Conservation (phyloP, 495 filamentous ascomycete genomes). For the Neurospora cerealis region DNA sequence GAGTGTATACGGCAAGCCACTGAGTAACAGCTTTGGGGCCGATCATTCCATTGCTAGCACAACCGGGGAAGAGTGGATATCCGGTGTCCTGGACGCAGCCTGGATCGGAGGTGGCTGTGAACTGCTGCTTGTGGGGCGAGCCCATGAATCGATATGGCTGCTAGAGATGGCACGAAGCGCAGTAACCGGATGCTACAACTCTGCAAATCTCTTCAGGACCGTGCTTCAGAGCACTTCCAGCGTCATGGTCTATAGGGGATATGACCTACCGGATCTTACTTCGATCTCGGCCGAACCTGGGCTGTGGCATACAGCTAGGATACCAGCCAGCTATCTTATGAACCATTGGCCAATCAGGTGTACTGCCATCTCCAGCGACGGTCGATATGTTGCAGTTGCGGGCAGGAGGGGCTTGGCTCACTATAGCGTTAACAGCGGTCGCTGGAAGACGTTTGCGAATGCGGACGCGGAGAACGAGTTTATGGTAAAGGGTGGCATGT, state of each 20-base stretch:
- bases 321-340: slow-evolving; percentile 73
- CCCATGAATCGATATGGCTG: slow-evolving; percentile 73
- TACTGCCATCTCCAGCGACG: slow-evolving; percentile 79
- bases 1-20: slow-evolving; percentile 92
- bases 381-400: slow-evolving; percentile 88
- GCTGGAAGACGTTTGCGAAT: slow-evolving; percentile 92
- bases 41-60: slow-evolving; percentile 51
- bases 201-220: slow-evolving; percentile 78
- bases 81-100: slow-evolving; percentile 58
- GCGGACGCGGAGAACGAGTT: slow-evolving; percentile 78
- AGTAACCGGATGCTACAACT: slow-evolving; percentile 78
- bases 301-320: slow-evolving; percentile 84
- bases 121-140: slow-evolving; percentile 57
- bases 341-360: slow-evolving; percentile 89
- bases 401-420: slow-evolving; percentile 88
- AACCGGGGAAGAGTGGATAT: slow-evolving; percentile 72
- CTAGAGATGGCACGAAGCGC: slow-evolving; percentile 89
- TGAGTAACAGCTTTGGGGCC: slow-evolving; percentile 67
- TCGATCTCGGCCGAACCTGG: slow-evolving; percentile 88
- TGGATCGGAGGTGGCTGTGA: slow-evolving; percentile 88
- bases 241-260: slow-evolving; percentile 84
- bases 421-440: slow-evolving; percentile 86
- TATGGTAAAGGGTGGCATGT: slow-evolving; percentile 92
- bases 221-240: slow-evolving; percentile 79
- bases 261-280: slow-evolving; percentile 80